These are phyloP conservation scores for Sherardia arvensis DNA, from an alignment of 257 asterid species.

Conservation along the genomic window DNA sequence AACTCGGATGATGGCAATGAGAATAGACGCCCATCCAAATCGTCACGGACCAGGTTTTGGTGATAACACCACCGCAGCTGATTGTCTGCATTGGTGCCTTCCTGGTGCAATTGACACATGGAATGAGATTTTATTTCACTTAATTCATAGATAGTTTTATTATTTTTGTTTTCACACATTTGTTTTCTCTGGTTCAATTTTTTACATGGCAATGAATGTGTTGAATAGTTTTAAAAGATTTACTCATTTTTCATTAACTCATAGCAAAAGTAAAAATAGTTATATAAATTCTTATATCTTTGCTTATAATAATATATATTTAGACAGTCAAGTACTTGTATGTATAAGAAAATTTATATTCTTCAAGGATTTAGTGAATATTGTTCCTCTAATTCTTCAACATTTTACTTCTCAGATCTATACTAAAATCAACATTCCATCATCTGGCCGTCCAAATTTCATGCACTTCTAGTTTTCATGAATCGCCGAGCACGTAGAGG, in stretches of 20 bases:
- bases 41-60: constrained; percentile 18
- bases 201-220: background rate
- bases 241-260: background rate
- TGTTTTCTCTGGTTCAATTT: background rate
- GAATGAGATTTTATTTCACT: constrained; percentile 27
- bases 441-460: constrained; percentile 23
- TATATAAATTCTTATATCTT: too few species aligned
- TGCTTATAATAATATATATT: too few species aligned
- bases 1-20: constrained; percentile 22
- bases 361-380: too few species aligned
- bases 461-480: constrained; percentile 24
- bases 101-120: constrained; percentile 31
- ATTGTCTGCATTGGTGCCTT: constrained; percentile 37
- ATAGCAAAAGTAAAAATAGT: too few species aligned
- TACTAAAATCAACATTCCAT: too few species aligned
- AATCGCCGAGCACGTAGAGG: constrained; percentile 20
- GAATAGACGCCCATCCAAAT: constrained; percentile 41
- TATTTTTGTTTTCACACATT: too few species aligned
- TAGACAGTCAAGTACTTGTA: too few species aligned
- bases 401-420: too few species aligned
- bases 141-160: background rate
- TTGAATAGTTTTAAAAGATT: background rate
- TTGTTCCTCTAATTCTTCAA: constrained; percentile 26
- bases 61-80: constrained; percentile 3
- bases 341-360: too few species aligned